phyloP scores from a whole-genome alignment of 129 eudicot species.

The Helianthus annuus region DNA sequence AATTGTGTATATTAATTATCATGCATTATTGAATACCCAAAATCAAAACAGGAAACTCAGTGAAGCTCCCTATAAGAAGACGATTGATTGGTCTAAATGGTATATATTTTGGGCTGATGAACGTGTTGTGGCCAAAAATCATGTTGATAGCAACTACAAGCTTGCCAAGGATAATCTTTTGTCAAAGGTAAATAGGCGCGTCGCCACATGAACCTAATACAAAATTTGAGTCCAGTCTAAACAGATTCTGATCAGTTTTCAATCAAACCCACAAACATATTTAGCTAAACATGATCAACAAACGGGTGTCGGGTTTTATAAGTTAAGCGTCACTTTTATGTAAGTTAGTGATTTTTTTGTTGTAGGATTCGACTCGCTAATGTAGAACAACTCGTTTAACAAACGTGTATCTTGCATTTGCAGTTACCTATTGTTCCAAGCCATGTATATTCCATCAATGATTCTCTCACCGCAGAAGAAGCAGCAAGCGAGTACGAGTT shows the following conservation, averaged over 20 bases:
- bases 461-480: constrained; percentile 56
- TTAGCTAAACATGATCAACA: too few relatives aligned
- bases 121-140: constrained; percentile 58
- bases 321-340: too few relatives aligned
- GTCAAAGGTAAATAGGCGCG: constrained; percentile 41
- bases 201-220: too few relatives aligned
- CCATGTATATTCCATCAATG: constrained; percentile 61
- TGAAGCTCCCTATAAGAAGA: constrained; percentile 54
- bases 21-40: background rate
- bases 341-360: too few relatives aligned
- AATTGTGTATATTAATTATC: background rate
- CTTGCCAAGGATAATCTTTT: constrained; percentile 57
- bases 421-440: constrained; percentile 63
- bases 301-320: too few relatives aligned
- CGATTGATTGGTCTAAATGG: constrained; percentile 73
- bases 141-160: constrained; percentile 64
- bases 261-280: too few relatives aligned
- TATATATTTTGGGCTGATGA: constrained; percentile 68
- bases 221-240: background rate
- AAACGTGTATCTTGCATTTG: constrained; percentile 6
- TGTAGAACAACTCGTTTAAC: too few relatives aligned
- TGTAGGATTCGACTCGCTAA: too few relatives aligned
- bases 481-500: constrained; percentile 60
- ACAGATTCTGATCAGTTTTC: too few relatives aligned
- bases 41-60: constrained; percentile 43